phyloP scores from a whole-genome alignment of 495 filamentous ascomycete species.

The Penicillium angulare region DNA sequence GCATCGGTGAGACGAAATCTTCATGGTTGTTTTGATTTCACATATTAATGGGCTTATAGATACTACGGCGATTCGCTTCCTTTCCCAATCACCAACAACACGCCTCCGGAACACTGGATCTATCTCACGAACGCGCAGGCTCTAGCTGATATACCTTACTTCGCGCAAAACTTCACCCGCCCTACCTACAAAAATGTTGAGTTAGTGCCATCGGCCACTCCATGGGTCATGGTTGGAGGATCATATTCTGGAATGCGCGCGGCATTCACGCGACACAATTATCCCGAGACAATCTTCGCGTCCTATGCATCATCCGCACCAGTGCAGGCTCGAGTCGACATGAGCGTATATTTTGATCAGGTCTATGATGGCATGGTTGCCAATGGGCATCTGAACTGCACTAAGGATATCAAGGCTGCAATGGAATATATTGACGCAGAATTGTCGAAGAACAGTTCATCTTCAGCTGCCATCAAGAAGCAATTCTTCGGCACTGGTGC shows the following conservation, averaged over 20 bases:
- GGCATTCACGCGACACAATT: constrained; percentile 53
- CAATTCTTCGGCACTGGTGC: constrained; percentile 49
- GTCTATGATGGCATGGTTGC: constrained; percentile 52
- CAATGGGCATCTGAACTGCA: constrained; percentile 53
- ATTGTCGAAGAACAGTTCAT: constrained; percentile 26
- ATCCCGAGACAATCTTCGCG: constrained; percentile 57
- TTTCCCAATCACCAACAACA: constrained; percentile 41
- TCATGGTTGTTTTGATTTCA: not conserved
- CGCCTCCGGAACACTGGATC: constrained; percentile 46
- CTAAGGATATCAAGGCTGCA: constrained; percentile 51
- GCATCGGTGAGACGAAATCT: constrained; percentile 44
- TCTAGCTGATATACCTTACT: constrained; percentile 50
- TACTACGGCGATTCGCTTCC: constrained; percentile 55
- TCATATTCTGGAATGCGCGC: constrained; percentile 58
- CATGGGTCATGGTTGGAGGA: constrained; percentile 60
- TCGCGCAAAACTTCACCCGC: constrained; percentile 50
- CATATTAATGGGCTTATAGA: constrained; percentile 17
- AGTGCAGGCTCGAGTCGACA: constrained; percentile 52
- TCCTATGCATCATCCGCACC: constrained; percentile 57
- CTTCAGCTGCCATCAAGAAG: constrained; percentile 46
- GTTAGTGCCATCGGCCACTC: constrained; percentile 45
- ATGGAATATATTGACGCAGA: constrained; percentile 51
- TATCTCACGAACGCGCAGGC: constrained; percentile 53
- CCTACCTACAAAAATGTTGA: constrained; percentile 29
- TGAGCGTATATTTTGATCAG: constrained; percentile 58